These are phyloP conservation scores for Thalia dealbata DNA, from an alignment of 176 grass and related monocot genomes.

Conservation along the genomic window DNA sequence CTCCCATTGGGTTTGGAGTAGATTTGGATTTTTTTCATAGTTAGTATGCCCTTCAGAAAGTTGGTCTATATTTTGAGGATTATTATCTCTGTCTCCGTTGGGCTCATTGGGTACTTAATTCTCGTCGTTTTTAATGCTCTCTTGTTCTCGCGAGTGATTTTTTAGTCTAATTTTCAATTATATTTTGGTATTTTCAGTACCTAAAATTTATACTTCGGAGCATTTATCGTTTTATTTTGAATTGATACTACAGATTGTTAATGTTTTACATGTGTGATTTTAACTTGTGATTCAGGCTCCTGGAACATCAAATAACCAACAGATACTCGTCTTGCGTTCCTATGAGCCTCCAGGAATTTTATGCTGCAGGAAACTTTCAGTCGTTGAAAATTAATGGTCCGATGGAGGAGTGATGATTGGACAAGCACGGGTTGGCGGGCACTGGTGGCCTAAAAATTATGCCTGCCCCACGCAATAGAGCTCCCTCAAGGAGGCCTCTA, in stretches of 20 bases:
- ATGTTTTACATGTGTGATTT: neutral
- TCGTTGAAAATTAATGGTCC: neutral
- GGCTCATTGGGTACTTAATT: neutral
- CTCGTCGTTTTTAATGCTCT: too few relatives aligned
- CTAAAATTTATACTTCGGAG: neutral
- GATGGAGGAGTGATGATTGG: slow-evolving; percentile 28
- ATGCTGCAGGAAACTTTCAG: neutral
- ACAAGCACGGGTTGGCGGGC: slow-evolving; percentile 18
- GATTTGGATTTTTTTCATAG: neutral
- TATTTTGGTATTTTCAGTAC: neutral
- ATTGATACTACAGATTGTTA: neutral
- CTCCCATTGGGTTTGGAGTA: neutral
- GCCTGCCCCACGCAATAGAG: slow-evolving; percentile 32
- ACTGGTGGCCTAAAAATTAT: slow-evolving; percentile 35
- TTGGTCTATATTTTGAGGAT: neutral
- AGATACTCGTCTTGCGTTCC: neutral
- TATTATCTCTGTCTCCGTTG: neutral
- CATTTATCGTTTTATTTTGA: neutral
- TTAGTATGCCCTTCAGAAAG: neutral
- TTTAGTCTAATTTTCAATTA: neutral
- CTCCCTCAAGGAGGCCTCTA: slow-evolving; percentile 67
- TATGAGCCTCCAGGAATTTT: neutral
- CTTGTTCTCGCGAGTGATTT: too few relatives aligned
- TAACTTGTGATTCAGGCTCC: neutral
- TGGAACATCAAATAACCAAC: neutral